Evolutionary conservation across 202 grass and related monocot genomes (phyloP), one percentile per base, ranked within the genome.

Genomic region (Zoysia matrella): DNA sequence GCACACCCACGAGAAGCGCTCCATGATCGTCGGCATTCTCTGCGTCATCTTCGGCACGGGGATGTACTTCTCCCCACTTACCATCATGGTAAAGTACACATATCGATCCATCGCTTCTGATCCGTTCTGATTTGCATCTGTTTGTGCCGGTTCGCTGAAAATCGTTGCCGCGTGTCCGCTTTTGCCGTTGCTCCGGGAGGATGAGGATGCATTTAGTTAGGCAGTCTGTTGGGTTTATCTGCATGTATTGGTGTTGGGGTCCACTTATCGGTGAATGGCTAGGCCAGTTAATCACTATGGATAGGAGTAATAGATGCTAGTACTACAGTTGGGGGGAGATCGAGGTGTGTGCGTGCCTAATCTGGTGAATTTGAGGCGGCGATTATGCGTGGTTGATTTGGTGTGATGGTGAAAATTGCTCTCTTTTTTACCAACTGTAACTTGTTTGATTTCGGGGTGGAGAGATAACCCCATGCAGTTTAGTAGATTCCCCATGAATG

Each of bases 51-150:
- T 30, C 65, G 89, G 89, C 58, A 63, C 82, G 1, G 11, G 41
- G 11, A 97, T 91, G 90, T 97, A 93, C 52, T 75, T 66, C 48
- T 49, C 90, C 8, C 90, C 87, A 2, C 82, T 94, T 48, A 82
- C 84, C 36, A 40, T 97, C 82, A 94, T 97, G 94, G 91, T 97
- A 30, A 90, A 45, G 84, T 75, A 10, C 55, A 16, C 40, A 7
- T 36, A 57, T 71, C 70, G 5, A 64, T 49, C 44, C 52, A 2
- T 6, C 22, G 10, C 46, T 6, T 48, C 13, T 5, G 42, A 48
- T 57, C 69, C 51, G 4, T 65, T 3, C 3, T 51, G 11, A 5
- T 48, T 47, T 51, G 14, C 60, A 63, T 39, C 8, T 63, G 60
- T 63, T 39, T 79, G 50, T 6, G 52, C 9, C 10, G 41, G 6